Evolutionary conservation across 176 grass and related monocot genomes (phyloP).

Genomic region (Triticum timopheevii): DNA sequence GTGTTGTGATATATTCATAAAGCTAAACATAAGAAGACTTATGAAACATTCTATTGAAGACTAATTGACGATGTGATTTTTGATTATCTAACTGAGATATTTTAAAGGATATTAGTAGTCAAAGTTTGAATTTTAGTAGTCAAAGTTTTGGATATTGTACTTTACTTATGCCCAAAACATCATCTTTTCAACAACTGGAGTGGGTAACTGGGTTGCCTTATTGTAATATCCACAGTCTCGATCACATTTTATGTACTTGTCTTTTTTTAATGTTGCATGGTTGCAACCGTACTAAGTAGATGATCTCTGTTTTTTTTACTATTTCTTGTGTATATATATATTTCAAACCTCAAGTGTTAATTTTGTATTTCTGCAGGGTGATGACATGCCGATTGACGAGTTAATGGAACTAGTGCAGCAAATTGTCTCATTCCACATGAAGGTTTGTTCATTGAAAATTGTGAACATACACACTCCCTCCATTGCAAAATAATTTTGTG

Average conservation of each 20-base stretch:
- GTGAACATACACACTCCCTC: background rate
- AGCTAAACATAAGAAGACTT: background rate
- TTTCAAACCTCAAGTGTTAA: background rate
- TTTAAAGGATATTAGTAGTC: background rate
- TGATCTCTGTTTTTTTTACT: background rate
- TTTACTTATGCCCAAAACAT: background rate
- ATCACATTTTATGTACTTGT: constrained; percentile 5
- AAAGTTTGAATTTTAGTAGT: background rate
- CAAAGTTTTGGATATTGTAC: background rate
- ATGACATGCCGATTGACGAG: constrained; percentile 79
- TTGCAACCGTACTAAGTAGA: background rate
- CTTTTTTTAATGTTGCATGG: background rate
- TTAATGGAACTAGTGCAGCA: constrained; percentile 98
- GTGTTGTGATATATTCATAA: background rate
- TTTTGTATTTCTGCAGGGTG: constrained; percentile 57
- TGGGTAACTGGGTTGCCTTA: background rate
- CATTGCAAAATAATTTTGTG: background rate
- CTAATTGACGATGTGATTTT: background rate
- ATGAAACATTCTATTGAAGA: background rate
- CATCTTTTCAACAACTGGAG: background rate
- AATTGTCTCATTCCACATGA: constrained; percentile 99
- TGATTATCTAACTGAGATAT: background rate
- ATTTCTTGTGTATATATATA: background rate
- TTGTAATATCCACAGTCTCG: background rate
- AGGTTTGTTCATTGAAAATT: constrained; percentile 50